A percentile compares a stretch with the other conserved stretches of the same genome.
Conservation (phyloP, 257 asterid species). For the Nyctanthes arbortristis region DNA sequence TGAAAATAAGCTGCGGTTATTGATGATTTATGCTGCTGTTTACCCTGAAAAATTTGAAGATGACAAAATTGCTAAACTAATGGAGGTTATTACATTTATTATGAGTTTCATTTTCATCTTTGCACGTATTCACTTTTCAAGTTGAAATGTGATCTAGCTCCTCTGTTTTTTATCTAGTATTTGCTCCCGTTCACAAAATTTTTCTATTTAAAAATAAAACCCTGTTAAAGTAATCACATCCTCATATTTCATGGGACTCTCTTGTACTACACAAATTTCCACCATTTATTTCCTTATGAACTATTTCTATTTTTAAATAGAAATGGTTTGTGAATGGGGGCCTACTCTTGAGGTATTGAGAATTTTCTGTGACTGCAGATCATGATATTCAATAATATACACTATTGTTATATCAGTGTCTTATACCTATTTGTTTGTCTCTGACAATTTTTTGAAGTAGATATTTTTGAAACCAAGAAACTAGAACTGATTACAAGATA, state of each 20-base stretch:
- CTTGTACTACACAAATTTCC: too few relatives aligned
- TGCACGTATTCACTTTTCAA: neutral
- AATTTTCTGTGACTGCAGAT: neutral
- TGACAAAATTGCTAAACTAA: constrained; percentile 75
- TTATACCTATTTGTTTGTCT: neutral
- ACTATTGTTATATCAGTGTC: too few relatives aligned
- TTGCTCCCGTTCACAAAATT: too few relatives aligned
- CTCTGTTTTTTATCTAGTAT: neutral
- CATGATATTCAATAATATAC: neutral
- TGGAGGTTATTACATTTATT: constrained; percentile 63
- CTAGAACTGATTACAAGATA: neutral
- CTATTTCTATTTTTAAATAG: too few relatives aligned
- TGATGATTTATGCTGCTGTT: constrained; percentile 95
- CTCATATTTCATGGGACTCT: too few relatives aligned
- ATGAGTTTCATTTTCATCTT: neutral
- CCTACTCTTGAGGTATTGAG: neutral
- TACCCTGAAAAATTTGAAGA: constrained; percentile 96
- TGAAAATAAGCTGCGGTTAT: constrained; percentile 84
- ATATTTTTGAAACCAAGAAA: neutral
- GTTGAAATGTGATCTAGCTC: constrained; percentile 6
- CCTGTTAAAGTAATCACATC: too few relatives aligned
- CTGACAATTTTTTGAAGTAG: neutral
- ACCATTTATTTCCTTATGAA: too few relatives aligned
- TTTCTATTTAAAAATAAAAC: too few relatives aligned
- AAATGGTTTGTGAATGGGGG: too few relatives aligned